phyloP scores from a whole-genome alignment of 1,139 yeast species.

The Zygosaccharomyces sapae region DNA sequence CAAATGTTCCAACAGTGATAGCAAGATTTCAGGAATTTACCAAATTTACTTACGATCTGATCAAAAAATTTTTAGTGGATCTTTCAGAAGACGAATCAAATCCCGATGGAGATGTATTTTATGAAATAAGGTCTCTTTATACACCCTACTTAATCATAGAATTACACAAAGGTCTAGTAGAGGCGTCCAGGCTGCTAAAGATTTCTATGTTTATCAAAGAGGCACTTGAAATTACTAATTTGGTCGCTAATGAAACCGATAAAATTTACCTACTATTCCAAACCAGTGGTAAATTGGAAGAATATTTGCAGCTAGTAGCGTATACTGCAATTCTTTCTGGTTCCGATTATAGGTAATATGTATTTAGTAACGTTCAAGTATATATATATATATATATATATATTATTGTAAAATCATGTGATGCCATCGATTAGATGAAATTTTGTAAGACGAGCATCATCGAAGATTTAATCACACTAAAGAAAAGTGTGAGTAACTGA shows the following conservation, averaged over 20 bases:
- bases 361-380: neutral
- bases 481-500: neutral
- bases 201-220: constrained; percentile 42
- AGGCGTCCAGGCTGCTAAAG: constrained; percentile 37
- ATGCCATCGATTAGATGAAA: constrained; percentile 1
- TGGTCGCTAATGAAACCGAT: constrained; percentile 49
- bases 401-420: neutral
- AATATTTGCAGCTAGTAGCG: constrained; percentile 59
- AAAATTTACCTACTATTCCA: constrained; percentile 53
- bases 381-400: neutral
- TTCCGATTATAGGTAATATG: constrained; percentile 8
- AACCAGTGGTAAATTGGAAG: constrained; percentile 56
- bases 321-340: constrained; percentile 45
- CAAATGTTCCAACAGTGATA: constrained; percentile 31
- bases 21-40: constrained; percentile 33
- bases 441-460: neutral
- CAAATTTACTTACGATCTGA: constrained; percentile 24
- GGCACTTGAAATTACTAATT: constrained; percentile 56
- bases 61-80: constrained; percentile 32
- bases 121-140: constrained; percentile 55
- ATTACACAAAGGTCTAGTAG: constrained; percentile 53
- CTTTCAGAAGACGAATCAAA: constrained; percentile 29
- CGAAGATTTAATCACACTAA: neutral
- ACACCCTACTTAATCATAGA: constrained; percentile 71
- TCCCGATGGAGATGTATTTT: constrained; percentile 28